phyloP scores from a whole-genome alignment of 305 asterid species.

The Solanum aculeatissimum region DNA sequence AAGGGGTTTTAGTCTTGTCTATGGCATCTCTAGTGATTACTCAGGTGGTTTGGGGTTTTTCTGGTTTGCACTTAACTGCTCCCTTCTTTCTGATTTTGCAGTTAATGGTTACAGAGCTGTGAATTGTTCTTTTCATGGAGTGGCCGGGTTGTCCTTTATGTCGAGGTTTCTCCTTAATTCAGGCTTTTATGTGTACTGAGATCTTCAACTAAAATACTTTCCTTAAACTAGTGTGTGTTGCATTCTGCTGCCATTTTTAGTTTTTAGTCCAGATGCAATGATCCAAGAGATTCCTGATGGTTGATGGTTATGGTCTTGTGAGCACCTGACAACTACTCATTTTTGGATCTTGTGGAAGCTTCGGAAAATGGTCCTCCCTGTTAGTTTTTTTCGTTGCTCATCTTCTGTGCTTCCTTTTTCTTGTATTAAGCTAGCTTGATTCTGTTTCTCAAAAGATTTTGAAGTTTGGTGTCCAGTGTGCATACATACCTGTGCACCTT shows the following conservation, averaged over 20 bases:
- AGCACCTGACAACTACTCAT: not conserved
- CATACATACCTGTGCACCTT: not conserved
- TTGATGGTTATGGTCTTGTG: not conserved
- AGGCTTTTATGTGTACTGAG: not conserved
- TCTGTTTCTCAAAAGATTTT: not conserved
- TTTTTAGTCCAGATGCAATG: not conserved
- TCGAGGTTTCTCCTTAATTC: not conserved
- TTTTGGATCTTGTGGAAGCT: not conserved
- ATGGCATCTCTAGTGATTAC: not conserved
- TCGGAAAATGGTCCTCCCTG: not conserved
- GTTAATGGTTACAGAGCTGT: not conserved
- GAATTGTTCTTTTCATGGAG: not conserved
- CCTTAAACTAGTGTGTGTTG: not conserved
- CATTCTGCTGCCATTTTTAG: not conserved
- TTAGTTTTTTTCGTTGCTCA: not conserved
- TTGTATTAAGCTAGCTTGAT: not conserved
- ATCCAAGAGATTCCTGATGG: not conserved
- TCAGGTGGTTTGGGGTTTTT: not conserved
- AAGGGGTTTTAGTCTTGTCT: not conserved
- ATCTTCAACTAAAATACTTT: not conserved
- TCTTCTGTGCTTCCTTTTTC: not conserved
- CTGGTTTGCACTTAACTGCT: not conserved
- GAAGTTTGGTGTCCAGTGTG: not conserved
- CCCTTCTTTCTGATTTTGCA: not conserved
- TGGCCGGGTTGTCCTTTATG: not conserved